Percentiles rank a stretch among this genome's conserved stretches.
These are phyloP conservation scores for Orobanche coerulescens DNA, from an alignment of 257 asterid genomes.

Conservation along the genomic window DNA sequence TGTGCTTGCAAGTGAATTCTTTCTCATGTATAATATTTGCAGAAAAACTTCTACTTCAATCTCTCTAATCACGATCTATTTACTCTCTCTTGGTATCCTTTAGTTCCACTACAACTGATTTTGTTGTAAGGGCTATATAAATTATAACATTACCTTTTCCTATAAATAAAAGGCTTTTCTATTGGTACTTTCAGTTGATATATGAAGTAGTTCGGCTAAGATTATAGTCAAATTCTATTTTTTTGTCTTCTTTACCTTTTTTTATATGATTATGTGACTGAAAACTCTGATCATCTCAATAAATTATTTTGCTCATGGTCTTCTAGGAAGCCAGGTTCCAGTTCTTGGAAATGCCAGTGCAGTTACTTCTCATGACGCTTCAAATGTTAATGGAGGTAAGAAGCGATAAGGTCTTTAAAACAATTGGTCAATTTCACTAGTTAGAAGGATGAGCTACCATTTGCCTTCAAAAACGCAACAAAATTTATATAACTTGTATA, in stretches of 20 bases:
- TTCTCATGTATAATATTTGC: not conserved
- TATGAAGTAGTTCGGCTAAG: not conserved
- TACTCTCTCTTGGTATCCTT: not conserved
- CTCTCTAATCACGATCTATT: not conserved
- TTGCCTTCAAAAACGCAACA: not conserved
- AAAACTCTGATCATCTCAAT: not conserved
- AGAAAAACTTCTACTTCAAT: not conserved
- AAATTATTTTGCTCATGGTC: conserved; percentile 7
- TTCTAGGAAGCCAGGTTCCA: conserved; percentile 40
- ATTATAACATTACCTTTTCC: not conserved
- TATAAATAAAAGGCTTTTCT: not conserved
- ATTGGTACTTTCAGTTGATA: not conserved
- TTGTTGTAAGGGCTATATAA: no score
- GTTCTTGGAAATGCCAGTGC: conserved; percentile 34
- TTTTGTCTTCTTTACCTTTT: conserved; percentile 4
- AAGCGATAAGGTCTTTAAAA: no score
- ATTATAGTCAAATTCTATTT: conserved; percentile 7
- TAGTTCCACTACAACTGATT: not conserved
- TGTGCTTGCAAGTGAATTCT: not conserved
- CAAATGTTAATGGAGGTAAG: conserved; percentile 50
- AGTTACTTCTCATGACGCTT: conserved; percentile 25
- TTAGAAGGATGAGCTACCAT: not conserved
- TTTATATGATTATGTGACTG: conserved; percentile 9
- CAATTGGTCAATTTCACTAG: not conserved
- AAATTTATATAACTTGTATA: no score